A percentile compares a stretch with the other conserved stretches of the same genome.
Conservation (phyloP, 2,329 filamentous ascomycete species). For the Lachnellula hyalina region DNA sequence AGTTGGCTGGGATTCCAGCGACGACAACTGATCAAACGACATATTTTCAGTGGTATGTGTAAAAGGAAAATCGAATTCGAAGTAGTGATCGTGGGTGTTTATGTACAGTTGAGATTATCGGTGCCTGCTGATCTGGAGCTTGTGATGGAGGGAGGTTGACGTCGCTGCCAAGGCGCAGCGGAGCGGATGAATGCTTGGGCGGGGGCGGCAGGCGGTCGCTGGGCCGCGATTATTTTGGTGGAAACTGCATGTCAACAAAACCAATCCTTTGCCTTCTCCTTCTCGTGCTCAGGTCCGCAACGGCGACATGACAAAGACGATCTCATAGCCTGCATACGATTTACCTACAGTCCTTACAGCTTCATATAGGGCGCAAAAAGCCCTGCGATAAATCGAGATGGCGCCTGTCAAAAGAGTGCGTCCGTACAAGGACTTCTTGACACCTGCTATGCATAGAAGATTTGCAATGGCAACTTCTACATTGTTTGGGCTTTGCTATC, state of each 20-base stretch:
- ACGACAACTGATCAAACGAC: conserved; percentile 87
- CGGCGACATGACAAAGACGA: conserved; percentile 16
- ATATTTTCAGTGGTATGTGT: conserved; percentile 42
- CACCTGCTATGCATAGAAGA: conserved; percentile 78
- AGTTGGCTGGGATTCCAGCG: conserved; percentile 75
- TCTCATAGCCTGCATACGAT: conserved; percentile 5
- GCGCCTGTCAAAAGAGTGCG: conserved; percentile 30
- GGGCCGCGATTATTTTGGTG: conserved; percentile 20
- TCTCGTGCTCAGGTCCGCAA: conserved; percentile 11
- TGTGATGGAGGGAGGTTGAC: conserved; percentile 19
- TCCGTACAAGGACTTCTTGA: conserved; percentile 68
- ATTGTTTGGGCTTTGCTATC: conserved; percentile 66
- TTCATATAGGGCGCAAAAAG: not conserved
- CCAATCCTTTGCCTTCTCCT: not conserved
- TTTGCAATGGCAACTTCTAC: conserved; percentile 74
- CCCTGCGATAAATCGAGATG: conserved; percentile 18
- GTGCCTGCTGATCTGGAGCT: conserved; percentile 18
- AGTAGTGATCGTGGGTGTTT: not conserved
- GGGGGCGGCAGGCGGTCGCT: not conserved
- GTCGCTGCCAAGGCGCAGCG: conserved; percentile 6
- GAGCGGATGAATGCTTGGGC: not conserved
- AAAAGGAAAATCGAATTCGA: not conserved
- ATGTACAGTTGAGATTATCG: conserved; percentile 12
- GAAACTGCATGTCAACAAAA: conserved; percentile 23
- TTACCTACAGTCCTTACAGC: conserved; percentile 17